phyloP scores from a whole-genome alignment of 345 rosid species.

The Microthlaspi erraticum region DNA sequence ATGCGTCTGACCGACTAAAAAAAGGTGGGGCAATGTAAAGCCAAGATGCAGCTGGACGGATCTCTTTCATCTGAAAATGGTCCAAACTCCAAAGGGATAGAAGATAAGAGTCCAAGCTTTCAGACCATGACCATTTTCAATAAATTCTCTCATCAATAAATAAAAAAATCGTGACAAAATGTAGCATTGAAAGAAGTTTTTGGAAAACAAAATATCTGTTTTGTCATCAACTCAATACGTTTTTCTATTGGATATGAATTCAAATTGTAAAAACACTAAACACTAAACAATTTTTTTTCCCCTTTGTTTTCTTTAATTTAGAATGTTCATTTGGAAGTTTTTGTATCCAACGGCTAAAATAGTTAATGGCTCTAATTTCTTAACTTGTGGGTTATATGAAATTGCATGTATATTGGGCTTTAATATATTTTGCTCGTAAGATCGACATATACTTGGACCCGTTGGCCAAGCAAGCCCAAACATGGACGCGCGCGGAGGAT shows the following conservation, averaged over 20 bases:
- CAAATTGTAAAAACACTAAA: background rate
- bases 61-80: constrained; percentile 32
- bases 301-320: too few species aligned
- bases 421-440: background rate
- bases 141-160: background rate
- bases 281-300: too few species aligned
- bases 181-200: background rate
- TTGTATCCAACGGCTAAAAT: background rate
- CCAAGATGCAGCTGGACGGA: constrained; percentile 39
- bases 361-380: constrained; percentile 13
- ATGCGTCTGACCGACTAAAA: constrained; percentile 12
- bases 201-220: background rate
- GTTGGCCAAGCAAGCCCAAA: constrained; percentile 27
- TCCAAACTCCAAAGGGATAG: constrained; percentile 27
- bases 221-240: background rate
- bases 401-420: background rate
- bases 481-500: background rate
- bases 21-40: constrained; percentile 27
- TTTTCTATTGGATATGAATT: background rate
- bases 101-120: constrained; percentile 19
- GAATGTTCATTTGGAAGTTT: background rate
- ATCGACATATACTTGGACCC: background rate
- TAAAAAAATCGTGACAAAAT: background rate
- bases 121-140: constrained; percentile 26
- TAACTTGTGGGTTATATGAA: background rate